A percentile compares a stretch with the other conserved stretches of the same genome.
phyloP scores from a whole-genome alignment of 441 rosid genomes.

The Cnidoscolus chayamansa region DNA sequence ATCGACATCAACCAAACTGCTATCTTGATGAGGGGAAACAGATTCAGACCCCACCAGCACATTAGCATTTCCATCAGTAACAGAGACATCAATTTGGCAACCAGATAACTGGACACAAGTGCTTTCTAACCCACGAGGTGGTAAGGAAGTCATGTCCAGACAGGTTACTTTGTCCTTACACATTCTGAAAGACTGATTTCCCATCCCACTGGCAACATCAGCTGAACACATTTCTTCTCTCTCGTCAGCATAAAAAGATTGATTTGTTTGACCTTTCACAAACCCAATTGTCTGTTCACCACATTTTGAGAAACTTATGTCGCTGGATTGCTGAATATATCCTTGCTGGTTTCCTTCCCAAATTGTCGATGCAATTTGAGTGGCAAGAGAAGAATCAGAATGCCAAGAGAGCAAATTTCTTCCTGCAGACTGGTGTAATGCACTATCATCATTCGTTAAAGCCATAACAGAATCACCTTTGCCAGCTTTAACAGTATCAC shows the following conservation, averaged over 20 bases:
- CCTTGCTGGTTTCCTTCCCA: conserved; percentile 37
- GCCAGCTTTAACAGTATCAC: no score
- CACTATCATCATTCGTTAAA: conserved; percentile 22
- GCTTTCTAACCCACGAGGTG: conserved; percentile 31
- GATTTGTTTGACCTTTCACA: conserved; percentile 27
- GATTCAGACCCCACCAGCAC: conserved; percentile 28
- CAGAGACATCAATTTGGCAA: conserved; percentile 22
- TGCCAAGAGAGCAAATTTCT: conserved; percentile 23
- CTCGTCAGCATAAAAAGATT: conserved; percentile 26
- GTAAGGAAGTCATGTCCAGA: conserved; percentile 21
- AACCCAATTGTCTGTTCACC: conserved; percentile 25
- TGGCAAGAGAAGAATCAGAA: conserved; percentile 33
- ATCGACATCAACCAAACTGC: conserved; percentile 34
- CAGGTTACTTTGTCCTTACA: conserved; percentile 22
- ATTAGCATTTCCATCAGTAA: conserved; percentile 31
- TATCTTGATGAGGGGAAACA: conserved; percentile 38
- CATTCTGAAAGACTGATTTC: conserved; percentile 22
- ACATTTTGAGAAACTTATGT: conserved; percentile 32
- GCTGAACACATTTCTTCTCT: conserved; percentile 21
- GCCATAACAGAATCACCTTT: conserved; percentile 26
- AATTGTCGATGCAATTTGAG: conserved; percentile 44
- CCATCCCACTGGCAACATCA: conserved; percentile 28
- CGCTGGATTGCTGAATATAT: conserved; percentile 37
- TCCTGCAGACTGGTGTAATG: conserved; percentile 29
- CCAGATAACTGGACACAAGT: conserved; percentile 27